A percentile compares a stretch with the other conserved stretches of the same genome.
Evolutionary conservation across 441 rosid genomes (phyloP).

Genomic region (Adansonia madagascariensis): DNA sequence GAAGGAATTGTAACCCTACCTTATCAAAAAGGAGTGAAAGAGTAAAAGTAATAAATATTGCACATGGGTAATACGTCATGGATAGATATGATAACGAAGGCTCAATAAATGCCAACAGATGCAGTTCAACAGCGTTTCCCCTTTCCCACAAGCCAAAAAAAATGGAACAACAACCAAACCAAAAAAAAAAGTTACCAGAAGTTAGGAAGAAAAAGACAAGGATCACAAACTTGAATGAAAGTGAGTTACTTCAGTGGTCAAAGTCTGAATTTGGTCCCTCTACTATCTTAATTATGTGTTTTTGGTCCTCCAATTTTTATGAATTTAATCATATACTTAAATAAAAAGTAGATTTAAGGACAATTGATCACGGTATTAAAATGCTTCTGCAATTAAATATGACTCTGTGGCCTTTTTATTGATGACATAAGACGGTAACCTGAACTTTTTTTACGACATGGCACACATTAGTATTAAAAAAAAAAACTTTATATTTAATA

Average conservation of each 20-base stretch:
- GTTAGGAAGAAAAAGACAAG: background rate
- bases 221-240: background rate
- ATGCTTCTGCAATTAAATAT: no score
- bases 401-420: no score
- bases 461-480: no score
- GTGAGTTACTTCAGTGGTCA: background rate
- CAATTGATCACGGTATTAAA: no score
- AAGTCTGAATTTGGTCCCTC: background rate
- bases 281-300: no score
- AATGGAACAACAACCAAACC: no score
- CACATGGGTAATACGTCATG: constrained; percentile 44
- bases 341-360: no score
- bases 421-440: no score
- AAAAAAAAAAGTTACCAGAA: background rate
- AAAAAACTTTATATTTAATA: no score
- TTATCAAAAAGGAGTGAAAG: constrained; percentile 19
- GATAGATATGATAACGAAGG: constrained; percentile 27
- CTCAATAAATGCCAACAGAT: constrained; percentile 38
- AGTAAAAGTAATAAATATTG: constrained; percentile 38
- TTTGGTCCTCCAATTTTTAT: background rate
- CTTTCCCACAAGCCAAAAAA: background rate
- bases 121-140: constrained; percentile 27
- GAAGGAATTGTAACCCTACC: constrained; percentile 2
- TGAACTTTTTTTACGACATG: no score
- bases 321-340: no score